Conservation (phyloP, 108 stramenopile species). For the Cyclostephanos invisitatus region DNA sequence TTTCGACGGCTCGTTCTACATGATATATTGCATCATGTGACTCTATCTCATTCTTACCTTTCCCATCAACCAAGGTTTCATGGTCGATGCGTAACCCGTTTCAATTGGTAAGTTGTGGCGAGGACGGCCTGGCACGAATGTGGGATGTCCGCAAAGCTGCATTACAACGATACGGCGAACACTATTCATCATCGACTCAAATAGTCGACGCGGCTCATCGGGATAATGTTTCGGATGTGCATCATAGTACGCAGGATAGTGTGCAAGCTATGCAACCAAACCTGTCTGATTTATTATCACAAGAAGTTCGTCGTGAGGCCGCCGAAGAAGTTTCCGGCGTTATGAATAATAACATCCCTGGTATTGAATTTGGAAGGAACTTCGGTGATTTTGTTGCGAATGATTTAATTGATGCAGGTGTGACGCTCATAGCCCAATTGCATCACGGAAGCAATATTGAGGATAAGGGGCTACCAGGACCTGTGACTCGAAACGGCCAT, state of each 20-base stretch:
- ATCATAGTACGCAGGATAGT: not conserved
- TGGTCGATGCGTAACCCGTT: conserved; percentile 81
- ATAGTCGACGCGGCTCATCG: conserved; percentile 2
- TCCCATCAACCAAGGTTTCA: conserved; percentile 60
- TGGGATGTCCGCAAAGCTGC: conserved; percentile 88
- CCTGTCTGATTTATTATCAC: not conserved
- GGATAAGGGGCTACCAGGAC: conserved; percentile 42
- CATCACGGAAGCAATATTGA: conserved; percentile 66
- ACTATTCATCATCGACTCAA: conserved; percentile 47
- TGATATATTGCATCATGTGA: not conserved
- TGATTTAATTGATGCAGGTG: conserved; percentile 75
- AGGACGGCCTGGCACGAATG: conserved; percentile 74
- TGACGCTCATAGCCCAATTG: conserved; percentile 62
- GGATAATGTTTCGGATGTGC: not conserved
- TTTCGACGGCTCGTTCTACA: conserved; percentile 13
- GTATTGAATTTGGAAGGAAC: conserved; percentile 14
- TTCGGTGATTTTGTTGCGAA: conserved; percentile 72
- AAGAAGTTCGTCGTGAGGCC: not conserved
- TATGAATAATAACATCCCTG: not conserved
- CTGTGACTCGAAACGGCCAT: conserved; percentile 58
- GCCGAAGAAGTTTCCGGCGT: conserved; percentile 9
- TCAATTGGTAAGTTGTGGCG: conserved; percentile 76
- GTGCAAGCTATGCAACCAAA: not conserved
- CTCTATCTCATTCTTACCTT: not conserved
- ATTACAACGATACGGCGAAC: conserved; percentile 60